Evolutionary conservation across 129 eudicot genomes (phyloP), one percentile per base, ranked within the genome.

Genomic region (Rutidosis leptorrhynchoides): DNA sequence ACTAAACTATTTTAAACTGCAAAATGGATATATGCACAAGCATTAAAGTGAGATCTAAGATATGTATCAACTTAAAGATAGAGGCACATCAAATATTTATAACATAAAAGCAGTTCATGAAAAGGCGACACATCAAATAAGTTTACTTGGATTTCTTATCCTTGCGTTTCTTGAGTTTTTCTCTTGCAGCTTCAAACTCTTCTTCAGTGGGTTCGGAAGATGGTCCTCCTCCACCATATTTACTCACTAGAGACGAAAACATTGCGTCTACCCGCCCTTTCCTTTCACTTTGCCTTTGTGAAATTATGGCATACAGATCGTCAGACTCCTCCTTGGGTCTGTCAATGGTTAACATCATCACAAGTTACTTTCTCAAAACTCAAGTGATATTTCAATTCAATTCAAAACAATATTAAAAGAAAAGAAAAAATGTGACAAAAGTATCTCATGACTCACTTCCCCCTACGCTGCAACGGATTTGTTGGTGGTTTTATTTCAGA

Each of bases 151-250:
- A 83, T 55, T 82, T 81, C 62, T 69, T 81, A 73, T 66, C 33
- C 64, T 75, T 75, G 59, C 65, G 80, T 51, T 77, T 75, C 63
- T 88, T 79, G 17, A 91, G 78, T 67, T 74, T 91, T 70, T 54
- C 83, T 61, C 81, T 74, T 1, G 88, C 95, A 75, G 95, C 98
- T 83, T 88, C 90, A 75, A 91, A 91, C 81, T 91, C 98, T 79
- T 91, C 98, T 26, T 91, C 98, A 32, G 86, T 85, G 17, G 98
- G 98, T 62, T 88, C 96, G 7, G 87, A 63, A 58, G 52, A 33
- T 27, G 75, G 27, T 26, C 57, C 79, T 2, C 81, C 82, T 26
- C 90, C 87, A 15, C 96, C 96, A 72, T 88, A 91, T 76, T 74
- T 88, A 68, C 82, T 78, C 12, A 81, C 80, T 65, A 91, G 16